Evolutionary conservation across 768 basidiomycete species (phyloP), one percentile per base, ranked within the genome.

Genomic region (Fibroporia radiculosa): DNA sequence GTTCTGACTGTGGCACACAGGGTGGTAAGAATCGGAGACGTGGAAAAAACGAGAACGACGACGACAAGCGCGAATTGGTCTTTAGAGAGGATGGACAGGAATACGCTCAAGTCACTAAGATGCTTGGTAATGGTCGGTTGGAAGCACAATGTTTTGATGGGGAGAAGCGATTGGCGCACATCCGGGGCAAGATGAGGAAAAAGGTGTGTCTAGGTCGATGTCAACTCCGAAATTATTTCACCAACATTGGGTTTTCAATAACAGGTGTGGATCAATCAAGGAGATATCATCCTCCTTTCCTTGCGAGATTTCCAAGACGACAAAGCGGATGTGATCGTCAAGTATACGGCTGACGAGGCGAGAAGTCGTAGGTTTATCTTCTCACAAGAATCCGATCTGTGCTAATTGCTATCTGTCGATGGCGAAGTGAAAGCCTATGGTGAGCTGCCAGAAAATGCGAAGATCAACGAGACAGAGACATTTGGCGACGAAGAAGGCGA

Each of bases 11-110:
- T 8, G 10, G 50, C 44, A 10, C 47, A 52, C 57, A 99, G 93
- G 95, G 95, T 64, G 96, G 95, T 51, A 98, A 99, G 77, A 99
- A 98, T 72, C 80, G 95, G 70, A 79, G 96, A 78, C 78, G 96
- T 70, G 96, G 96, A 76, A 99, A 99, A 80, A 98, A 97, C 69
- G 95, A 99, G 73, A 96, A 95, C 70, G 96, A 98, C 45, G 88
- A 90, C 57, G 90, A 96, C 72, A 98, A 97, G 75, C 87, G 96
- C 57, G 96, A 99, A 66, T 78, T 98, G 45, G 93, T 97, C 31
- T 98, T 98, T 75, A 85, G 89, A 58, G 95, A 98, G 66, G 96
- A 98, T 60, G 95, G 95, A 6, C 96, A 99, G 67, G 93, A 98
- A 66, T 99, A 99, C 65, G 96, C 92, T 13, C 96, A 98, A 65